Evolutionary conservation across 2,329 filamentous ascomycete genomes (phyloP), one percentile per base, ranked within the genome.

Genomic region (Pseudopithomyces chartarum): DNA sequence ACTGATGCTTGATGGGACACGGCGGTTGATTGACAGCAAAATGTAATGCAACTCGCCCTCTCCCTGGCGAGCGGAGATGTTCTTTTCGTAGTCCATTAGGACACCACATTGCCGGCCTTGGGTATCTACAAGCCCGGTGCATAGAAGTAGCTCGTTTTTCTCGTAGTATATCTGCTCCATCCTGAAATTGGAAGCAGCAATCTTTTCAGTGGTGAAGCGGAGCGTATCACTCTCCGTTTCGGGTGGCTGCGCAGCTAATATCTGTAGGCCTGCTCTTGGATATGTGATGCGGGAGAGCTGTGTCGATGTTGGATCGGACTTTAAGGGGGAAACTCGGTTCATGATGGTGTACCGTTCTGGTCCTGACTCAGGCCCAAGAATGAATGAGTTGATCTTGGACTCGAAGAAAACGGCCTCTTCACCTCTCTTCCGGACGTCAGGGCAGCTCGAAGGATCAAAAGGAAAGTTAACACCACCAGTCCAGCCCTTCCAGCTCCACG

Each of bases 401-500:
- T 60, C 62, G 55, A 74, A 73, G 57, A 61, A 67, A 22, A 63
- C 55, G 13, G 61, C 64, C n/a, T 23, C 13, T 43, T 42, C 23
- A 6, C 67, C 60, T 50, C 46, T 55, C 20, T 55, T 60, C 2
- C 68, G 66, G 1, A 59, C 51, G 11, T 74, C 72, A 13, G 70
- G 72, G 34, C 68, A 66, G 48, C 59, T 74, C 12, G 67, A 68
- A 1, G 67, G 70, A 52, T 74, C 72, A 36, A 74, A 73, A 1
- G 72, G 72, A 50, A 72, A 74, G 42, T 68, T 73, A 5, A 72
- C 61, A 2, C 52, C 52, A 1, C 71, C 70, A 4, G 52, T 39
- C 58, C 68, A 71, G 0, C 64, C 66, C 3, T 59, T 65, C 71
- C 71, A 75, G 53, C 70, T 73, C 72, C 71, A 75, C 1, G 67